These are phyloP conservation scores for Dothidotthia symphoricarpi DNA, from an alignment of 2,329 filamentous ascomycete genomes.

Conservation along the genomic window DNA sequence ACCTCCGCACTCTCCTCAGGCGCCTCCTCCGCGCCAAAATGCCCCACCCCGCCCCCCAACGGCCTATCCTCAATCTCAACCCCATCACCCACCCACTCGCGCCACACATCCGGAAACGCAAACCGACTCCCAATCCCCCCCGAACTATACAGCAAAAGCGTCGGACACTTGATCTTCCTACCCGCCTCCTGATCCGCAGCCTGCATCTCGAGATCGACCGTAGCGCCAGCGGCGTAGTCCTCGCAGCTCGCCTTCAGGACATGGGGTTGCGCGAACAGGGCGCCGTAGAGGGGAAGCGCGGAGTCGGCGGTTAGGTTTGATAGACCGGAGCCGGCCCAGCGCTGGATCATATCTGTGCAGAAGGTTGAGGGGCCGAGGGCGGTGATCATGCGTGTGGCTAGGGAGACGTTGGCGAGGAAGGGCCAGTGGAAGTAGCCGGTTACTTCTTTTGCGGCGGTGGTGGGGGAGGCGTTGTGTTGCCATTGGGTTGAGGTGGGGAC, in stretches of 20 bases:
- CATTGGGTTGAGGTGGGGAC: constrained; percentile 58
- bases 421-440: constrained; percentile 60
- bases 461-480: constrained; percentile 41
- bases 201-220: constrained; percentile 54
- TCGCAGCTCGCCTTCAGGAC: constrained; percentile 54
- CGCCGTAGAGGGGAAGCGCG: constrained; percentile 46
- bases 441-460: constrained; percentile 44
- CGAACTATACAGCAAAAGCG: constrained; percentile 54
- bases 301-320: constrained; percentile 19
- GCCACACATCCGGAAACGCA: constrained; percentile 54
- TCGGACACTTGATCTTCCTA: constrained; percentile 47
- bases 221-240: constrained; percentile 57
- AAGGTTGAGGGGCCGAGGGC: constrained; percentile 46
- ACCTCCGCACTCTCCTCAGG: constrained; percentile 49
- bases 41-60: constrained; percentile 50
- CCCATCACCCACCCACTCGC: constrained; percentile 43
- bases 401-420: constrained; percentile 54
- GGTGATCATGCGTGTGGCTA: constrained; percentile 54
- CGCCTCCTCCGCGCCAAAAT: constrained; percentile 57
- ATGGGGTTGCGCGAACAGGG: constrained; percentile 43
- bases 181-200: constrained; percentile 47
- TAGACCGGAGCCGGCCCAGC: constrained; percentile 36
- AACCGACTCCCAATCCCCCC: constrained; percentile 52
- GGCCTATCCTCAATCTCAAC: constrained; percentile 53
- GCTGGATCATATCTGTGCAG: constrained; percentile 33